Evolutionary conservation across 148 eudicot genomes (phyloP), one percentile per base, ranked within the genome.

Genomic region (Rhododendron molle): DNA sequence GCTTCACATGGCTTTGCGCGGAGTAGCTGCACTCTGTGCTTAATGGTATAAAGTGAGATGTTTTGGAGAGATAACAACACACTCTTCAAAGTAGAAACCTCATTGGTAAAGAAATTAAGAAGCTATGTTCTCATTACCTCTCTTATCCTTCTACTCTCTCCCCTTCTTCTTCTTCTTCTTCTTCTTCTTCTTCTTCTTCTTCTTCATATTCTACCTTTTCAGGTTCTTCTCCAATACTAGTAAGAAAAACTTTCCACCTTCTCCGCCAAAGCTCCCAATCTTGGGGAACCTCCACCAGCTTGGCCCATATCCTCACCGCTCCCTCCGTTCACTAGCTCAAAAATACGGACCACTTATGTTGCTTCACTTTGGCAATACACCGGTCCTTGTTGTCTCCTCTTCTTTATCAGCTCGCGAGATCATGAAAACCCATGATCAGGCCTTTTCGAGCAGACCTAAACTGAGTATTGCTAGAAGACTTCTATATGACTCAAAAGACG

Each of bases 231-330:
- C 32, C 77, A 38, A 3, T 3, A 28, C 38, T 11, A 83, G 5
- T 18, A 30, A 8, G 5, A 81, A 62, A 85, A 87, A 52, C 71
- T 72, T 89, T 13, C 74, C 74, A 30, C 74, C 38, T 30, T 69
- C 74, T 28, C 38, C 74, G 3, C 18, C 74, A 69, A 69, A 69
- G 38, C 74, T 69, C 74, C 74, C 74, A 30, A 28, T 69, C 36
- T 4, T 69, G 7, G 38, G 91, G 7, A 86, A 91, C 81, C 85
- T 91, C 84, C 91, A 86, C 77, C 92, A 87, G 9, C 67, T 91
- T 0, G 85, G 90, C 47, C 3, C 20, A 0, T 21, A 14, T 6
- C 86, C 88, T 0, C 91, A 89, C 80, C 88, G 81, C 0, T 56
- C 87, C 2, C 89, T 89, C 71, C 36, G 60, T 12, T 44, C 84